phyloP scores from a whole-genome alignment of 176 grass and related monocot species.

The Aegilops speltoides region DNA sequence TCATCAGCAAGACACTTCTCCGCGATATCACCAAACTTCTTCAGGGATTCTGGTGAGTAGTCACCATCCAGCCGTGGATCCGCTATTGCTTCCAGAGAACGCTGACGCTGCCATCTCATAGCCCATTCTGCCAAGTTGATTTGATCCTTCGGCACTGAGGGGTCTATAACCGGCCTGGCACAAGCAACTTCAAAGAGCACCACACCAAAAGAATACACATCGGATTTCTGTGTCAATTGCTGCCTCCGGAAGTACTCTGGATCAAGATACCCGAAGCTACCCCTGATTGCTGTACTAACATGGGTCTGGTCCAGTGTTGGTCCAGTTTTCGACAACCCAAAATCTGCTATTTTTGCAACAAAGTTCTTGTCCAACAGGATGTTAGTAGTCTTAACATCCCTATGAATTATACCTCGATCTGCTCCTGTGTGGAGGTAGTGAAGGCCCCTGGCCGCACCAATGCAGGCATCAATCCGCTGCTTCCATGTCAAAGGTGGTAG shows the following conservation, averaged over 20 bases:
- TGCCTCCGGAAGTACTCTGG: constrained; percentile 92
- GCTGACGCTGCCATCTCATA: constrained; percentile 90
- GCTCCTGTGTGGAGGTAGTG: constrained; percentile 97
- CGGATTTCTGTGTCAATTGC: constrained; percentile 91
- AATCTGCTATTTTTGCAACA: constrained; percentile 93
- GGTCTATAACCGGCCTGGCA: constrained; percentile 89
- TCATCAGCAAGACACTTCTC: constrained; percentile 97
- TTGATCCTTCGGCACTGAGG: constrained; percentile 81
- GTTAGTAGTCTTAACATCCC: constrained; percentile 97
- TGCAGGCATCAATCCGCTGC: constrained; percentile 76
- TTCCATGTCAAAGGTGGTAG: constrained; percentile 80
- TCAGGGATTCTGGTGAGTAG: constrained; percentile 82
- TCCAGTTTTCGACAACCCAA: constrained; percentile 86
- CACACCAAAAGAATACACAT: constrained; percentile 97
- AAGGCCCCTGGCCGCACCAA: constrained; percentile 79
- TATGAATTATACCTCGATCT: constrained; percentile 87
- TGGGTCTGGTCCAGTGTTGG: constrained; percentile 95
- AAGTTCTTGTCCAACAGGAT: constrained; percentile 89
- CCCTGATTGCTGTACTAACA: constrained; percentile 93
- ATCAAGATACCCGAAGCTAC: constrained; percentile 97
- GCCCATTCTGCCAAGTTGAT: constrained; percentile 98
- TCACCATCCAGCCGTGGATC: constrained; percentile 70
- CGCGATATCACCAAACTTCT: constrained; percentile 89
- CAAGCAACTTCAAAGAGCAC: constrained; percentile 92
- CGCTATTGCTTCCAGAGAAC: constrained; percentile 67